A percentile compares a stretch with the other conserved stretches of the same genome.
Conservation (phyloP, 257 asterid genomes). For the Penstemon davidsonii region DNA sequence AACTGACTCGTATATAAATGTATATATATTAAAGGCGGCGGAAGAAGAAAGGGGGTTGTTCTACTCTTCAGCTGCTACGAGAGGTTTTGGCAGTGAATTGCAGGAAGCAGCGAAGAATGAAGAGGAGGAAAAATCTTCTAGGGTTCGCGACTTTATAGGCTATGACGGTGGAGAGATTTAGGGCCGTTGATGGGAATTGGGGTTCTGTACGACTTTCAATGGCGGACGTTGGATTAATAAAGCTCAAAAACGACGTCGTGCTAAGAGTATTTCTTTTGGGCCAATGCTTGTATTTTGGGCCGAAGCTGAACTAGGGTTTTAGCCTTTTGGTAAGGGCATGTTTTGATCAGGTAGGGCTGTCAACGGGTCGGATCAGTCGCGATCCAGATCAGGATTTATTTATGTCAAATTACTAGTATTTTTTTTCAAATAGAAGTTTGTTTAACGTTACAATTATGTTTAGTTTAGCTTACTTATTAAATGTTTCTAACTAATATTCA, state of each 20-base stretch:
- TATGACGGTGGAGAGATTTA: conserved; percentile 12
- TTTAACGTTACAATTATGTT: no score
- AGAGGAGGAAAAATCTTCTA: conserved; percentile 33
- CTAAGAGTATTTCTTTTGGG: no score
- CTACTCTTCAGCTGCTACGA: conserved; percentile 42
- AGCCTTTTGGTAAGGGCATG: no score
- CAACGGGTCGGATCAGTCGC: no score
- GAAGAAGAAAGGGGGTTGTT: conserved; percentile 2
- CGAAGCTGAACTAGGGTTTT: no score
- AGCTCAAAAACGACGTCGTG: neutral
- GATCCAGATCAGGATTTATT: no score
- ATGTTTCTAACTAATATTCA: no score
- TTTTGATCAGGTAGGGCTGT: no score
- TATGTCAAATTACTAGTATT: no score
- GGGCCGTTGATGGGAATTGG: conserved; percentile 39
- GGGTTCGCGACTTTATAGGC: conserved; percentile 50
- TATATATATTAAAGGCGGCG: neutral
- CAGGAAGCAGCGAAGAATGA: conserved; percentile 41
- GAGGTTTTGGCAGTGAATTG: conserved; percentile 29
- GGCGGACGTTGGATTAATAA: conserved; percentile 24
- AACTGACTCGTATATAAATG: neutral
- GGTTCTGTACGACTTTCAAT: conserved; percentile 9
- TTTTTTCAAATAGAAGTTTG: no score
- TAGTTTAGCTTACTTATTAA: no score
- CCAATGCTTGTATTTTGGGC: no score